Evolutionary conservation across 257 asterid genomes (phyloP), one percentile per base, ranked within the genome.

Genomic region (Voacanga thouarsii): DNA sequence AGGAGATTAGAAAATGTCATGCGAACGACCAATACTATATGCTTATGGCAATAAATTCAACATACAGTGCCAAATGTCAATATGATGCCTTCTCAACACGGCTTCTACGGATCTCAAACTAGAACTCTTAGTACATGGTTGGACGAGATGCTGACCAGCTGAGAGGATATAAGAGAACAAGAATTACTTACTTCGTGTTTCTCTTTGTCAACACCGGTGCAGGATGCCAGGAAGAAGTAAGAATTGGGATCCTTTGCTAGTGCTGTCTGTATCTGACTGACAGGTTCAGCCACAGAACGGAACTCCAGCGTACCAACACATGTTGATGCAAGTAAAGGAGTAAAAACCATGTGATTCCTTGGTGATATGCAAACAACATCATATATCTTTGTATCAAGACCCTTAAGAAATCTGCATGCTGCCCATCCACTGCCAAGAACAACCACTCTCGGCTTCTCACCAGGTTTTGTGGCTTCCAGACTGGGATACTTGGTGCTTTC

Each of bases 341-440:
- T 94, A 81, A 94, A 94, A 53, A 94, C 98, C 98, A 92, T 94
- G 78, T 94, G 98, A 80, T 94, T 94, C 81, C 98, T 91, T 4
- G 98, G 98, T 18, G 98, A 92, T 80, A 94, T 84, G 79, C 98
- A 92, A 57, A 94, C 98, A 72, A 91, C 92, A 69, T 94, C 98
- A 30, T 94, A 94, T 64, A 83, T 43, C 49, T 71, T 89, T 5
- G 97, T 94, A 82, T 94, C 94, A 8, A 94, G 75, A 66, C 97
- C 97, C 79, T 92, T 92, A 56, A 94, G 97, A 85, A 94, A 94
- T 64, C 98, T 89, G 76, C 98, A 94, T 2, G 98, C 98, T 3
- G 95, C 98, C 98, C 98, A 94, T 33, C 98, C 98, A 66, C 94
- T 86, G 23, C 98, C 98, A 64, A 94, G 91, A 74, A 94, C 97